Percentiles rank a stretch among this genome's conserved stretches.
Evolutionary conservation across 169 alveolate species (phyloP).

Genomic region (Besnoitia besnoiti): DNA sequence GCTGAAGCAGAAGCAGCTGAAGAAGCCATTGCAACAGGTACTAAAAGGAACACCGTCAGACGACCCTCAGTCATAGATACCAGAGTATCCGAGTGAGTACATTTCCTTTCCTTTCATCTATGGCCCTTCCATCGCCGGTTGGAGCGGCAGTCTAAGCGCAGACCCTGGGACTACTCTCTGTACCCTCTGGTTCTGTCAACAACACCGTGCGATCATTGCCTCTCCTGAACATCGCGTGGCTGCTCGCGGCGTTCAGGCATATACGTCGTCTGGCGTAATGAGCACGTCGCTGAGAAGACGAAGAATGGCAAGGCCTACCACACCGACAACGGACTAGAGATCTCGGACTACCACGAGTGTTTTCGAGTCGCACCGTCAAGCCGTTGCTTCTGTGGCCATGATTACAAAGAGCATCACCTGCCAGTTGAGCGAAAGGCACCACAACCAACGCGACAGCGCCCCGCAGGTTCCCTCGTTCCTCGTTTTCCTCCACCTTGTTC

Average conservation of each 20-base stretch:
- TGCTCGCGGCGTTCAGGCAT: neutral
- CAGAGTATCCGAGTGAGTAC: too few relatives aligned
- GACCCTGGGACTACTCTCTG: too few relatives aligned
- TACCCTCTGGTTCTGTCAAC: too few relatives aligned
- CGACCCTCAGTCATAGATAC: too few relatives aligned
- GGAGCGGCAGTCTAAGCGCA: too few relatives aligned
- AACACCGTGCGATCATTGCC: too few relatives aligned
- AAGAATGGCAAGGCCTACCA: neutral
- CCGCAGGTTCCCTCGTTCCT: neutral
- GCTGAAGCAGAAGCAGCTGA: neutral
- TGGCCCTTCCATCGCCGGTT: too few relatives aligned
- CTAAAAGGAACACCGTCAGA: too few relatives aligned
- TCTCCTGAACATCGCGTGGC: too few relatives aligned
- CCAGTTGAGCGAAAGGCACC: neutral
- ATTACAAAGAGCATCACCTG: neutral
- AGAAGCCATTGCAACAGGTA: neutral
- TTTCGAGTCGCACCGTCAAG: neutral
- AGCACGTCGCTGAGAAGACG: neutral
- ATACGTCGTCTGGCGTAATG: neutral
- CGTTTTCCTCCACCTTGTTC: neutral
- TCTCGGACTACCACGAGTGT: neutral
- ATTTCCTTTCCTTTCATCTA: too few relatives aligned
- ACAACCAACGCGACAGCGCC: neutral
- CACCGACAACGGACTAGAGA: neutral
- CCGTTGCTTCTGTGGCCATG: neutral